These are phyloP conservation scores for Emericellopsis atlantica DNA, from an alignment of 2,329 filamentous ascomycete species.

Conservation along the genomic window DNA sequence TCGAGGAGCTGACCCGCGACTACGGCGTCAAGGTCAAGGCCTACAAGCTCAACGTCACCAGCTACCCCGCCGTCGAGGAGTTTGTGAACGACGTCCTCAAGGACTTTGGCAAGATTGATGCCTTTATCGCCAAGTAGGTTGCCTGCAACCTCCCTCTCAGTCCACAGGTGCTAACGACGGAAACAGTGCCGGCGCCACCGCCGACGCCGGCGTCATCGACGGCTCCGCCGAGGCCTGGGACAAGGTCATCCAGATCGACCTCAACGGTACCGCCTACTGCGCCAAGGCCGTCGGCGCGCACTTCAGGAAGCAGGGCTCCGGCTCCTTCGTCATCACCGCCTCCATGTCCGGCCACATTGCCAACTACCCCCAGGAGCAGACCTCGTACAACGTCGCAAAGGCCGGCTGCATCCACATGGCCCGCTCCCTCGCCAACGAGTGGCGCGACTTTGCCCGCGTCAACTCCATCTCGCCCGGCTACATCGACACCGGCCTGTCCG, in stretches of 20 bases:
- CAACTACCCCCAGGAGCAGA: slow-evolving; percentile 52
- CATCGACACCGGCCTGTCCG: slow-evolving; percentile 49
- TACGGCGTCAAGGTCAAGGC: slow-evolving; percentile 51
- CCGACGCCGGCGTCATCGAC: slow-evolving; percentile 53
- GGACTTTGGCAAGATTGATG: slow-evolving; percentile 58
- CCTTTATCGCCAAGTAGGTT: slow-evolving; percentile 51
- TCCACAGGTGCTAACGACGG: slow-evolving; percentile 4
- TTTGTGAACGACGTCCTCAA: slow-evolving; percentile 44
- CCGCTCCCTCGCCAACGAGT: slow-evolving; percentile 39
- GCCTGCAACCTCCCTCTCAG: neutral
- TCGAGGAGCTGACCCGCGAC: slow-evolving; percentile 43
- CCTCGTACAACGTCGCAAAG: slow-evolving; percentile 48
- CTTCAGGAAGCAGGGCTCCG: slow-evolving; percentile 45
- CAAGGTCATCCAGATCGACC: slow-evolving; percentile 37
- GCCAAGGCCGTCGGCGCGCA: slow-evolving; percentile 45
- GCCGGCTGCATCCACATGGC: slow-evolving; percentile 30
- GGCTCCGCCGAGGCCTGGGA: slow-evolving; percentile 54
- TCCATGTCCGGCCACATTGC: slow-evolving; percentile 55
- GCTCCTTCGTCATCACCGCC: slow-evolving; percentile 51
- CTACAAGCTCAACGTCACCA: slow-evolving; percentile 33
- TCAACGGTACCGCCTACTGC: slow-evolving; percentile 55
- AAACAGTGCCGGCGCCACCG: slow-evolving; percentile 47
- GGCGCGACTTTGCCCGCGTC: slow-evolving; percentile 47
- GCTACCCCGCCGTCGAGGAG: slow-evolving; percentile 26
- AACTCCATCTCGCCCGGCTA: slow-evolving; percentile 52